These are phyloP conservation scores for Auricularia sp. DNA, from an alignment of 768 basidiomycete genomes.

Conservation along the genomic window DNA sequence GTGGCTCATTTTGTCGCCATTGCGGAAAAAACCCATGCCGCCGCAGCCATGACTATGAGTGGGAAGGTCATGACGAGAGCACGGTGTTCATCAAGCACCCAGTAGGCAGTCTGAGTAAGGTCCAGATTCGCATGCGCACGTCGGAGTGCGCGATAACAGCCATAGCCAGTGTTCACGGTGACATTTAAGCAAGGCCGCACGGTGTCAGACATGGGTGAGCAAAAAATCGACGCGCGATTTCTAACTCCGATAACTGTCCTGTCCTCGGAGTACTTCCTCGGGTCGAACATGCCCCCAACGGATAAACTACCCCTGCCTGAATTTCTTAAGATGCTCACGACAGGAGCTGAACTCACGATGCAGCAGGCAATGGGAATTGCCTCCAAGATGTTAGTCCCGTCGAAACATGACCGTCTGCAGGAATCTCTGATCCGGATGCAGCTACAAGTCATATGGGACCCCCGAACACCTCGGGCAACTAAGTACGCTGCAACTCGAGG, in stretches of 20 bases:
- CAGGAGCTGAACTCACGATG: constrained; percentile 41
- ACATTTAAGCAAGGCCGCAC: too few species aligned
- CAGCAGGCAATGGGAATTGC: constrained; percentile 61
- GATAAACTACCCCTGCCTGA: constrained; percentile 50
- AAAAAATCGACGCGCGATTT: neutral
- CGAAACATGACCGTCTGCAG: too few species aligned
- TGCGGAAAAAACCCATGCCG: too few species aligned
- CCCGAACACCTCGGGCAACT: constrained; percentile 46
- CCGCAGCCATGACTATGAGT: too few species aligned
- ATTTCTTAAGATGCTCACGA: constrained; percentile 57
- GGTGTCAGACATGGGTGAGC: too few species aligned
- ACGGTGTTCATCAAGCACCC: too few species aligned
- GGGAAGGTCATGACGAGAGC: too few species aligned
- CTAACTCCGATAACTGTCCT: neutral
- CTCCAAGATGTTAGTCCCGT: constrained; percentile 45
- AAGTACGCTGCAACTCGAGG: constrained; percentile 47
- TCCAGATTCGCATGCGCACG: too few species aligned
- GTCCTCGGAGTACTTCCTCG: neutral
- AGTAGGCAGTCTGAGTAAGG: too few species aligned
- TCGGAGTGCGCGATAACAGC: too few species aligned
- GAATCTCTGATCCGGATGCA: constrained; percentile 22
- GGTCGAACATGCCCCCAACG: constrained; percentile 2
- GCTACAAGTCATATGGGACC: constrained; percentile 65
- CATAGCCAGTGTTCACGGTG: too few species aligned
- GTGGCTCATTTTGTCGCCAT: too few species aligned